A percentile compares a stretch with the other conserved stretches of the same genome.
phyloP scores from a whole-genome alignment of 495 filamentous ascomycete genomes.

The Pyrenula aspistea region DNA sequence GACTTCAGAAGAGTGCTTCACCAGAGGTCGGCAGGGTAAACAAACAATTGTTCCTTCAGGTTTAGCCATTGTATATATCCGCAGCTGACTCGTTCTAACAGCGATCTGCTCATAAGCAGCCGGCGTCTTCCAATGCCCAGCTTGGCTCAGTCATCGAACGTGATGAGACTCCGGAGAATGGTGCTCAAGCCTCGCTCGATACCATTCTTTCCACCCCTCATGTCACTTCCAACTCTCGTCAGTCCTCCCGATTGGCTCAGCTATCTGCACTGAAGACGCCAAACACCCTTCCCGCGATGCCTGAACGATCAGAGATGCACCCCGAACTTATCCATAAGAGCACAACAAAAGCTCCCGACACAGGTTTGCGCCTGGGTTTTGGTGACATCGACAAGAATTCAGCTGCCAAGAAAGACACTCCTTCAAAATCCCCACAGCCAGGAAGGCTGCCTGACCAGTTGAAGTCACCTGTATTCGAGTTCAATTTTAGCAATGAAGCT shows the following conservation, averaged over 20 bases:
- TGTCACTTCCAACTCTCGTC: constrained; percentile 4
- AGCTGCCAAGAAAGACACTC: constrained; percentile 25
- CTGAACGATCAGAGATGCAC: constrained; percentile 61
- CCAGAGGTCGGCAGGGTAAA: neutral
- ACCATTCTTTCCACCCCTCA: constrained; percentile 8
- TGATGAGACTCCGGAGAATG: constrained; percentile 16
- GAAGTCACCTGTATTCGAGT: constrained; percentile 59
- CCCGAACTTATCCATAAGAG: constrained; percentile 62
- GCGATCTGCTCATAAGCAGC: neutral
- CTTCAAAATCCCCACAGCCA: constrained; percentile 27
- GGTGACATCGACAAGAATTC: constrained; percentile 40
- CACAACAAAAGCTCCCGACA: constrained; percentile 55
- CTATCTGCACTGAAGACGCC: constrained; percentile 37
- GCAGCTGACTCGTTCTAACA: neutral
- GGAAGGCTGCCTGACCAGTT: constrained; percentile 16
- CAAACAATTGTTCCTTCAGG: neutral
- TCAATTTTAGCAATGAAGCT: constrained; percentile 48
- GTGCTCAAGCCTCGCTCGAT: constrained; percentile 7
- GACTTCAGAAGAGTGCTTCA: neutral
- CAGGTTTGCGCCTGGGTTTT: constrained; percentile 55
- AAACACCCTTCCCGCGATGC: constrained; percentile 24
- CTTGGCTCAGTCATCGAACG: constrained; percentile 27
- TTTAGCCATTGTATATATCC: neutral
- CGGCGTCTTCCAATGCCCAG: neutral
- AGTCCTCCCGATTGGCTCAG: constrained; percentile 6